Evolutionary conservation across 345 rosid species (phyloP).

Genomic region (Citrus cavaleriei): DNA sequence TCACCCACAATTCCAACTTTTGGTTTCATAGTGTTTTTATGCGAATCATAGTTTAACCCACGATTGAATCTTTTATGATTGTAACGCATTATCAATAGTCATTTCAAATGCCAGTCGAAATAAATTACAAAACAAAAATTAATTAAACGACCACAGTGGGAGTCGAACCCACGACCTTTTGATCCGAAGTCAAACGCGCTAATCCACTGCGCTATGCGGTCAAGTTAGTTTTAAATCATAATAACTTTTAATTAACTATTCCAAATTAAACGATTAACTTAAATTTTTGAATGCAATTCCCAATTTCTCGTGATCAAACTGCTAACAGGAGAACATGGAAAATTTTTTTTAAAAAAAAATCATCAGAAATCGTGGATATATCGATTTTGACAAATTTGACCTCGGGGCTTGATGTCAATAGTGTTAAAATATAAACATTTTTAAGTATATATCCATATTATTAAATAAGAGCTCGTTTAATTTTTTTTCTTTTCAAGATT

Average conservation of each 20-base stretch:
- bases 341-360: no score
- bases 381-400: no score
- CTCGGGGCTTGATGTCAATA: no score
- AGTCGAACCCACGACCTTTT: conserved; percentile 99
- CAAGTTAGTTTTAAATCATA: fast-evolving
- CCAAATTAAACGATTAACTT: no score
- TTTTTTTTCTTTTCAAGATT: no score
- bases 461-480: no score
- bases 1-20: background rate
- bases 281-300: no score
- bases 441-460: no score
- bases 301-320: no score
- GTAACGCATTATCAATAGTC: conserved; percentile 13
- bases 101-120: conserved; percentile 11
- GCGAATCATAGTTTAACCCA: conserved; percentile 24
- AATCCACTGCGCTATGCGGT: conserved; percentile 99
- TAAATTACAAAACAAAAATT: background rate
- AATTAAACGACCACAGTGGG: conserved; percentile 63
- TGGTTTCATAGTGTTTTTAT: background rate
- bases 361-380: no score
- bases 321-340: no score
- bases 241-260: fast-evolving
- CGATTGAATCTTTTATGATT: background rate
- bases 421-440: no score
- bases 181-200: conserved; percentile 99